Evolutionary conservation across 345 rosid species (phyloP).

Genomic region (Citrus australasica): DNA sequence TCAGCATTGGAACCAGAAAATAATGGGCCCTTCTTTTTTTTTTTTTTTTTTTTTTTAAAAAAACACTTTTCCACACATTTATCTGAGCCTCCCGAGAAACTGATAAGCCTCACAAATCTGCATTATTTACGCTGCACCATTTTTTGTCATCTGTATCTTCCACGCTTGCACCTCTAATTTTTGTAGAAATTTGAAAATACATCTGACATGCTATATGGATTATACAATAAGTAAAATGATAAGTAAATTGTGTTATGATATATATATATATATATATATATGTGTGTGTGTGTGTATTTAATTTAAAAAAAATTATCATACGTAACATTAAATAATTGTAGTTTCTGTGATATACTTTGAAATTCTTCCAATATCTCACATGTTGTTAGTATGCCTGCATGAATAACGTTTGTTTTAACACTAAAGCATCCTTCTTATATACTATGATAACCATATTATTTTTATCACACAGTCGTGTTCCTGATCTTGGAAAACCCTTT

Average conservation of each 20-base stretch:
- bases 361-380: too few relatives aligned
- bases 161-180: background rate
- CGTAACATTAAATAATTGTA: too few relatives aligned
- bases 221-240: too few relatives aligned
- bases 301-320: too few relatives aligned
- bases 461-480: background rate
- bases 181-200: too few relatives aligned
- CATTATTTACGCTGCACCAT: background rate
- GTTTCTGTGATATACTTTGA: fast-evolving
- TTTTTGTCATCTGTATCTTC: background rate
- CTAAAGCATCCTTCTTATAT: background rate
- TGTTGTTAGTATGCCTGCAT: too few relatives aligned
- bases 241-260: too few relatives aligned
- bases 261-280: too few relatives aligned
- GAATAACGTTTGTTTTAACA: background rate
- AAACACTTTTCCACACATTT: background rate
- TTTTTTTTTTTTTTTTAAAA: too few relatives aligned
- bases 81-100: background rate
- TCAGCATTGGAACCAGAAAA: conserved; percentile 1
- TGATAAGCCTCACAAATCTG: background rate
- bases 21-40: background rate
- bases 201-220: too few relatives aligned
- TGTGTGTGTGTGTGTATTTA: too few relatives aligned
- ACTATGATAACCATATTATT: background rate
- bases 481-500: background rate